Conservation (phyloP, 2,329 filamentous ascomycete species). For the Thyridium curvatum region DNA sequence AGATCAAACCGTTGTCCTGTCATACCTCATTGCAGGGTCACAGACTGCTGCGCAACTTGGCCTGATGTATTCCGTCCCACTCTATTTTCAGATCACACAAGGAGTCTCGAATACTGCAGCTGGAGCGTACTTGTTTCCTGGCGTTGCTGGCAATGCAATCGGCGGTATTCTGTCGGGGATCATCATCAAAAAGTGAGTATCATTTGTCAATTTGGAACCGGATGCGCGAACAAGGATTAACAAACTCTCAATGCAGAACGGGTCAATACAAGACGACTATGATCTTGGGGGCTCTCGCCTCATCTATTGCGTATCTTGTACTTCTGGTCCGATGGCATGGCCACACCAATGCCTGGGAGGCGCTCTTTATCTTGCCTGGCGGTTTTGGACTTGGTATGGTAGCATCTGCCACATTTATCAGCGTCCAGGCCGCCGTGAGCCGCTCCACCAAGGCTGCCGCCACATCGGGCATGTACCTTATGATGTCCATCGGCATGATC, state of each 20-base stretch:
- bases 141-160: constrained; percentile 59
- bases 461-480: constrained; percentile 32
- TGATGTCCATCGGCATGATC: constrained; percentile 27
- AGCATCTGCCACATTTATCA: constrained; percentile 33
- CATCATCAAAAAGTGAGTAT: constrained; percentile 43
- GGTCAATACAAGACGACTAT: constrained; percentile 53
- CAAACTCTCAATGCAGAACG: constrained; percentile 32
- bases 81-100: constrained; percentile 64
- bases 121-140: constrained; percentile 56
- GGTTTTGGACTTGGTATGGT: constrained; percentile 34
- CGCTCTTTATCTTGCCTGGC: constrained; percentile 52
- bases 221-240: background rate
- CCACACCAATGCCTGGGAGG: constrained; percentile 46
- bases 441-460: constrained; percentile 30
- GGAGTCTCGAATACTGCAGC: constrained; percentile 51
- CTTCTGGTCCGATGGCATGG: constrained; percentile 55
- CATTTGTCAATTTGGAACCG: background rate
- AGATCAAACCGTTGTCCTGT: constrained; percentile 44
- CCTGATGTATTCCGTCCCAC: constrained; percentile 58
- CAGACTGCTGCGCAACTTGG: constrained; percentile 54
- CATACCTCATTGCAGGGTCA: constrained; percentile 43
- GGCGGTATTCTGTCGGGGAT: constrained; percentile 56
- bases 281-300: constrained; percentile 40
- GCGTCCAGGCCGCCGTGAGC: constrained; percentile 31
- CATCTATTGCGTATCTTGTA: constrained; percentile 42